Evolutionary conservation across 2,329 filamentous ascomycete species (phyloP).

Genomic region (Claviceps citrina): DNA sequence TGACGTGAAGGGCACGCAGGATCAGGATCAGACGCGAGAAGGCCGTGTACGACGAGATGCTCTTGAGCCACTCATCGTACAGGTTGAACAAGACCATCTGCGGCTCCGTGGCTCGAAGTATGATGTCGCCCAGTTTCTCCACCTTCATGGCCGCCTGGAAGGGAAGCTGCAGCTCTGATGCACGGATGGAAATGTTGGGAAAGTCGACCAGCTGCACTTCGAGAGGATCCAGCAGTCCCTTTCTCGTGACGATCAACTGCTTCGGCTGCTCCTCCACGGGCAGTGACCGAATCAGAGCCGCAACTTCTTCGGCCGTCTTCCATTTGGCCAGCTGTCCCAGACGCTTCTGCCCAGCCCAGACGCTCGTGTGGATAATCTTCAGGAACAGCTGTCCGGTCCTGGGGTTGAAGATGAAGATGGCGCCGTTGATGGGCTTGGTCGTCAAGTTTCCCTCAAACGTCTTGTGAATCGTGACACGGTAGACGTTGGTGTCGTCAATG

Average conservation of each 20-base stretch:
- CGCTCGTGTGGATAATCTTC: conserved; percentile 98
- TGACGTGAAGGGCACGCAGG: conserved; percentile 86
- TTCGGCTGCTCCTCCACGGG: conserved; percentile 98
- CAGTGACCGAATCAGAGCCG: conserved; percentile 83
- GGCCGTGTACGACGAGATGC: conserved; percentile 93
- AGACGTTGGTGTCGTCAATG: conserved; percentile 98
- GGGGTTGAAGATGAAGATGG: conserved; percentile 99
- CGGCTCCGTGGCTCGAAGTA: conserved; percentile 90
- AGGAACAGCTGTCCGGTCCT: conserved; percentile 92
- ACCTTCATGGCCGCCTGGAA: conserved; percentile 99
- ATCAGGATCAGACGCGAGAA: conserved; percentile 93
- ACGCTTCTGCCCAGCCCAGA: conserved; percentile 98
- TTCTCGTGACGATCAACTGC: conserved; percentile 93
- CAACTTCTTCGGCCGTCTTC: conserved; percentile 99
- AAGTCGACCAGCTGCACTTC: conserved; percentile 97
- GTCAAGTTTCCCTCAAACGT: conserved; percentile 98
- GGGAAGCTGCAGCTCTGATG: conserved; percentile 87
- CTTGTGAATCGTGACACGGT: conserved; percentile 98
- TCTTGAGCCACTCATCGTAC: conserved; percentile 98
- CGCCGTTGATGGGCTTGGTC: conserved; percentile 97
- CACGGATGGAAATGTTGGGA: conserved; percentile 96
- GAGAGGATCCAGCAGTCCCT: conserved; percentile 89
- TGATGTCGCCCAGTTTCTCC: conserved; percentile 98
- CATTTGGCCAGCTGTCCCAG: conserved; percentile 95
- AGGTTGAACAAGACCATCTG: conserved; percentile 99